Percentiles rank a stretch among this genome's conserved stretches.
These are phyloP conservation scores for Fusarium transvaalense DNA, from an alignment of 2,329 filamentous ascomycete genomes.

Conservation along the genomic window DNA sequence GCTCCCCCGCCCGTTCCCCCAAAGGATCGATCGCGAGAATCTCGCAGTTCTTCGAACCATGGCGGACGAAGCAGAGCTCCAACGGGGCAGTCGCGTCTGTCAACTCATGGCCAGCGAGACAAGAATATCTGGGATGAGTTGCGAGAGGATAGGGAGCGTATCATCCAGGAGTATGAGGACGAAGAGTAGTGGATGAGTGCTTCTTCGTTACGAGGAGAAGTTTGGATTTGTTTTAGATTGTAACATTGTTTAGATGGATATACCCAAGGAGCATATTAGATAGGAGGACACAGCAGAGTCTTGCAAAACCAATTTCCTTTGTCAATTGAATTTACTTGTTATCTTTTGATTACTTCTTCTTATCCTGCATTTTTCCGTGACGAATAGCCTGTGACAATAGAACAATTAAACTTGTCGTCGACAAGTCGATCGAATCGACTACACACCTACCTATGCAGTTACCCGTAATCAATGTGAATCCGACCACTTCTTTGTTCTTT, in stretches of 20 bases:
- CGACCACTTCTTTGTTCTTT: neutral
- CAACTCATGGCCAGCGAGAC: neutral
- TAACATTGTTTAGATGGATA: slow-evolving; percentile 16
- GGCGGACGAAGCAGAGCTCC: neutral
- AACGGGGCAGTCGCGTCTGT: slow-evolving; percentile 2
- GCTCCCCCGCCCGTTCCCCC: neutral
- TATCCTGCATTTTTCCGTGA: neutral
- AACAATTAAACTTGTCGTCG: neutral
- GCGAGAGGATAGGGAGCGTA: neutral
- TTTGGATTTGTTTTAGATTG: neutral
- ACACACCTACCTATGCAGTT: neutral
- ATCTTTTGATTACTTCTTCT: neutral
- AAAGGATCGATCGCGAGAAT: neutral
- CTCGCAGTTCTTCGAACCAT: neutral
- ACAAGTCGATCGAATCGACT: neutral
- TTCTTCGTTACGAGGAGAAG: neutral
- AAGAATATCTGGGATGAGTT: slow-evolving; percentile 9
- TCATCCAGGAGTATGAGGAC: neutral
- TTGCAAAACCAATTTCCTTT: slow-evolving; percentile 16
- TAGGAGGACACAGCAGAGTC: slow-evolving; percentile 4
- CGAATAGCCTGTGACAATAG: neutral
- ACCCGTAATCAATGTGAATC: neutral
- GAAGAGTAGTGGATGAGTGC: slow-evolving; percentile 1
- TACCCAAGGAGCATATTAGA: slow-evolving; percentile 9
- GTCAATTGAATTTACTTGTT: neutral